These are phyloP conservation scores for Fonsecaea nubica DNA, from an alignment of 2,329 filamentous ascomycete species.

Conservation along the genomic window DNA sequence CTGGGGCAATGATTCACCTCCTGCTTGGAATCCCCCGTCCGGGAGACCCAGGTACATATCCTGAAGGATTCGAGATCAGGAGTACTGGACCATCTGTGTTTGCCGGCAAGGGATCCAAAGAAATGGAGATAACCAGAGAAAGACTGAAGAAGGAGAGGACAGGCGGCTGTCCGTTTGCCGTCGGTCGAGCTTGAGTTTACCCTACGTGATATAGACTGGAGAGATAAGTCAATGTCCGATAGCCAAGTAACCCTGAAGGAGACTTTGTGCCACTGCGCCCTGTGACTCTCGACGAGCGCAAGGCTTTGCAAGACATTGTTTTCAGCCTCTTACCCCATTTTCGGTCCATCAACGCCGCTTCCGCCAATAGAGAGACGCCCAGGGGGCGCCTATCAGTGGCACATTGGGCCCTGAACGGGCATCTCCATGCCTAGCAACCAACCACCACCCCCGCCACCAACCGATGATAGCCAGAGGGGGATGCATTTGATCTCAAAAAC, in stretches of 20 bases:
- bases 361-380: constrained; percentile 12
- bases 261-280: constrained; percentile 9
- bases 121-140: constrained; percentile 52
- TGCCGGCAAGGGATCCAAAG: constrained; percentile 59
- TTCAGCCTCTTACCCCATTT: constrained; percentile 12
- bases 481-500: constrained; percentile 18
- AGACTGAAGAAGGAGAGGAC: constrained; percentile 48
- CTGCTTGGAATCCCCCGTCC: constrained; percentile 56
- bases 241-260: not conserved
- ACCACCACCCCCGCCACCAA: constrained; percentile 14
- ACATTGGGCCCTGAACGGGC: constrained; percentile 13
- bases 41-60: constrained; percentile 54
- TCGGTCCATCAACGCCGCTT: not conserved
- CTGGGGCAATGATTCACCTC: constrained; percentile 58
- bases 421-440: constrained; percentile 25
- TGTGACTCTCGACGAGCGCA: constrained; percentile 11
- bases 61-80: constrained; percentile 57
- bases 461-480: constrained; percentile 26
- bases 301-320: not conserved
- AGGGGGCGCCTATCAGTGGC: constrained; percentile 16
- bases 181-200: constrained; percentile 17
- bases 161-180: constrained; percentile 58
- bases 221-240: not conserved
- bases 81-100: constrained; percentile 68
- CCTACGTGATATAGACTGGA: not conserved